Percentiles rank a stretch among this genome's conserved stretches.
Conservation (phyloP, 805 yeast species). For the Metschnikowia arizonensis region DNA sequence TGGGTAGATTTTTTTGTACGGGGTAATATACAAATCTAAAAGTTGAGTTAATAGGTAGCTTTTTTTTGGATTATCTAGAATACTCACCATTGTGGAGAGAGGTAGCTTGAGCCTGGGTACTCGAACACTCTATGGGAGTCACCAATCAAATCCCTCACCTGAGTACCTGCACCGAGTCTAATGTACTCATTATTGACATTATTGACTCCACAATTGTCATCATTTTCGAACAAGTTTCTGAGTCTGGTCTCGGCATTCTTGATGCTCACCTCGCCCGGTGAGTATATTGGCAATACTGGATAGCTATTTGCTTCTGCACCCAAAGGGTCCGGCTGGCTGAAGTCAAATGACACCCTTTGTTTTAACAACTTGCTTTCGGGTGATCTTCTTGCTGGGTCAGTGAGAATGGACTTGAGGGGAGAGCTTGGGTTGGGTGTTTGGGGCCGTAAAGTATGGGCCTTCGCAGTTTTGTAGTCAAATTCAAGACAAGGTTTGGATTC, state of each 20-base stretch:
- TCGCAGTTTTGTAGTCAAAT: neutral
- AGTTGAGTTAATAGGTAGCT: neutral
- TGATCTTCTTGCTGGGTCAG: neutral
- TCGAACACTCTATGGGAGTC: neutral
- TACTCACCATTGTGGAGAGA: neutral
- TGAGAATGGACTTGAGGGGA: conserved; percentile 1
- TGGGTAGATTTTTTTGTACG: neutral
- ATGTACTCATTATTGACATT: neutral
- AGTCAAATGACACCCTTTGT: conserved; percentile 1
- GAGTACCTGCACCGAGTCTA: neutral
- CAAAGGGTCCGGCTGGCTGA: conserved; percentile 5
- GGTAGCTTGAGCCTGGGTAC: conserved; percentile 1
- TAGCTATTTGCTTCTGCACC: conserved; percentile 5
- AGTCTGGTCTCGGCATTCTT: neutral
- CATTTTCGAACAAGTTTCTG: neutral
- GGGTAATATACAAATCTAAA: neutral
- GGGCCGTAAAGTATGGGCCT: neutral
- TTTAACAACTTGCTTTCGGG: neutral
- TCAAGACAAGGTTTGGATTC: neutral
- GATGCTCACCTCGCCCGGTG: neutral
- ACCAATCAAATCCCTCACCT: neutral
- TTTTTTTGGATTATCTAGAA: neutral
- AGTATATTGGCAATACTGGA: conserved; percentile 2
- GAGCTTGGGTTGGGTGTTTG: neutral
- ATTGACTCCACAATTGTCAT: neutral